A percentile compares a stretch with the other conserved stretches of the same genome.
These are phyloP conservation scores for Thelonectria olida DNA, from an alignment of 2,329 filamentous ascomycete species.

Conservation along the genomic window DNA sequence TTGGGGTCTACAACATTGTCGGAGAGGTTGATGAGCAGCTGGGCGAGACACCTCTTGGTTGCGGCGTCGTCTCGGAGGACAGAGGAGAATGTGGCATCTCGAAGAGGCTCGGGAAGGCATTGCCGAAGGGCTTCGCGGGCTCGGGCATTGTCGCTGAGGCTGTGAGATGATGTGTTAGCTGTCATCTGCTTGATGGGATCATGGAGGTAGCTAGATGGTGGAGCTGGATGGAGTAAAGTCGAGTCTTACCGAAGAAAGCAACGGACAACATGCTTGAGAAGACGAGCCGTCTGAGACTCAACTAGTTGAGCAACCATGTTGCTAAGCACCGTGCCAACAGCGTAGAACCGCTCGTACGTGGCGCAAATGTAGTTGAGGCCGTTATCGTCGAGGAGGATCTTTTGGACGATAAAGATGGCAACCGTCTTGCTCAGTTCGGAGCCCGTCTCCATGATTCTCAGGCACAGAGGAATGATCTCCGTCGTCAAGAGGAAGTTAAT, in stretches of 20 bases:
- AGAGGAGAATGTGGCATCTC: slow-evolving; percentile 95
- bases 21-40: slow-evolving; percentile 94
- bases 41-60: slow-evolving; percentile 96
- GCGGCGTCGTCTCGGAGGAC: slow-evolving; percentile 96
- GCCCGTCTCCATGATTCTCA: slow-evolving; percentile 99
- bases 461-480: slow-evolving; percentile 96
- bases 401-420: slow-evolving; percentile 99
- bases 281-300: slow-evolving; percentile 93
- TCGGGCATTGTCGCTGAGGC: slow-evolving; percentile 93
- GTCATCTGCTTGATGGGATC: neutral
- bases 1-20: slow-evolving; percentile 76
- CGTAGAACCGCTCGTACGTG: slow-evolving; percentile 98
- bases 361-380: slow-evolving; percentile 98
- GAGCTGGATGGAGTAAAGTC: neutral
- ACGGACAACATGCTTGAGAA: slow-evolving; percentile 96
- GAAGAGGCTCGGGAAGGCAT: slow-evolving; percentile 97
- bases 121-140: slow-evolving; percentile 94
- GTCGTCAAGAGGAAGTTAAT: slow-evolving; percentile 99
- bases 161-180: slow-evolving; percentile 49
- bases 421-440: slow-evolving; percentile 99
- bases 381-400: slow-evolving; percentile 96
- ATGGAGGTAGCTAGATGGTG: neutral
- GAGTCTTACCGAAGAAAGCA: slow-evolving; percentile 87
- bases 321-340: slow-evolving; percentile 94
- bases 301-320: slow-evolving; percentile 99